These are phyloP conservation scores for Domatiomyces globalis DNA, from an alignment of 2,329 filamentous ascomycete species.

Conservation along the genomic window DNA sequence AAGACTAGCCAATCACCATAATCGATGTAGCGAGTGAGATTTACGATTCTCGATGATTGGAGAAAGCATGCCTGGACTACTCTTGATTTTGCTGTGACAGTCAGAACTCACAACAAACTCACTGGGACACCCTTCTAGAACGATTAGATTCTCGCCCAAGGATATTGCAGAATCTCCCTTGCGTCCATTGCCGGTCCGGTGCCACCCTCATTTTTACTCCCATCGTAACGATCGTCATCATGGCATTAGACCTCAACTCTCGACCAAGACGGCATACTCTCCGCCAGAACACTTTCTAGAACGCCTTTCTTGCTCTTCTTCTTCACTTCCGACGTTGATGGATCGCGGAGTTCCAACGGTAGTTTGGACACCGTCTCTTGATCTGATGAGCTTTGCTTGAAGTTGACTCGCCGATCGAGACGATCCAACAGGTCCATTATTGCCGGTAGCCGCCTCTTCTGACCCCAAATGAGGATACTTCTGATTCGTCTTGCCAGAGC, in stretches of 20 bases:
- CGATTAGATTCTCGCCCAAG: not conserved
- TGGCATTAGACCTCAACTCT: not conserved
- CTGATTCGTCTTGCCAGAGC: conserved; percentile 9
- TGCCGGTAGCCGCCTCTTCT: conserved; percentile 11
- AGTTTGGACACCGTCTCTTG: not conserved
- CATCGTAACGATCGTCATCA: not conserved
- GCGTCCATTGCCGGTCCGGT: not conserved
- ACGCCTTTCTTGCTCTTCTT: not conserved
- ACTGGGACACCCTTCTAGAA: not conserved
- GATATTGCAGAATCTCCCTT: not conserved
- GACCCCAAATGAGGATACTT: conserved; percentile 14
- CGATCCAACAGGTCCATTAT: conserved; percentile 10
- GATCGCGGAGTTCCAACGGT: not conserved
- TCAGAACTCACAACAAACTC: no score
- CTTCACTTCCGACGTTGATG: not conserved
- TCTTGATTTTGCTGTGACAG: no score
- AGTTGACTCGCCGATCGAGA: conserved; percentile 7
- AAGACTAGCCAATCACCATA: not conserved
- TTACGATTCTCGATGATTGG: not conserved
- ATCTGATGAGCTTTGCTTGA: not conserved
- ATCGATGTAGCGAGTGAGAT: not conserved
- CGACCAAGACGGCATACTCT: not conserved
- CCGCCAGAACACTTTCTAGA: not conserved
- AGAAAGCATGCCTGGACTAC: not conserved
- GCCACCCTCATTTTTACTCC: no score